phyloP scores from a whole-genome alignment of 331 rosid species.

The Rhamnella rubrinervis region DNA sequence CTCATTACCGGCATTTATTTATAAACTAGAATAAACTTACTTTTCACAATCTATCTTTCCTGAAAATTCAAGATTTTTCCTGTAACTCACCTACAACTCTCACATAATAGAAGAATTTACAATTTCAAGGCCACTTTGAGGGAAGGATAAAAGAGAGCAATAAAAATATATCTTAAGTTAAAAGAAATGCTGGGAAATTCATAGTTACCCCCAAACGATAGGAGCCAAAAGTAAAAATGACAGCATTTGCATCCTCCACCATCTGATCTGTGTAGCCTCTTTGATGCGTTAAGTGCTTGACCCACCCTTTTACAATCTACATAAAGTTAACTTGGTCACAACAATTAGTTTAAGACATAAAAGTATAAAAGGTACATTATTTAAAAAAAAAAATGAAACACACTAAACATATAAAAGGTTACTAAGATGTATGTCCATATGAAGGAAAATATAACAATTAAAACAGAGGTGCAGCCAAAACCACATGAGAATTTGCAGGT shows the following conservation, averaged over 20 bases:
- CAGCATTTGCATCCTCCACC: slow-evolving; percentile 92
- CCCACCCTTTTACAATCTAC: slow-evolving; percentile 94
- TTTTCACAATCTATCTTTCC: no score
- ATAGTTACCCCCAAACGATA: slow-evolving; percentile 81
- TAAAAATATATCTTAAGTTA: background rate
- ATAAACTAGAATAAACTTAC: background rate
- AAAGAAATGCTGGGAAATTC: background rate
- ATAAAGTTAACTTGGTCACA: slow-evolving; percentile 26
- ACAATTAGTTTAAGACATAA: slow-evolving; percentile 8
- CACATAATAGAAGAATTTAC: slow-evolving; percentile 15
- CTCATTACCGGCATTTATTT: no score
- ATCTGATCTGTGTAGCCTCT: slow-evolving; percentile 94
- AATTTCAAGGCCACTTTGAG: background rate
- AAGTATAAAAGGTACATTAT: background rate
- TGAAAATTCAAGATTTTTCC: background rate
- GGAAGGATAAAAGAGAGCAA: background rate
- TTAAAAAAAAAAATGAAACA: no score
- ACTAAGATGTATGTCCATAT: no score
- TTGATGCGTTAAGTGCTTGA: slow-evolving; percentile 73
- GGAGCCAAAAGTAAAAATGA: slow-evolving; percentile 91
- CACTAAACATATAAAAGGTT: background rate
- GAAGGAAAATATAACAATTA: no score
- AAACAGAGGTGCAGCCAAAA: no score
- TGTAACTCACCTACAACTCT: background rate
- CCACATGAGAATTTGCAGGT: no score